Percentiles rank a stretch among this genome's conserved stretches.
phyloP scores from a whole-genome alignment of 2,329 filamentous ascomycete genomes.

The Aspergillus calidoustus region DNA sequence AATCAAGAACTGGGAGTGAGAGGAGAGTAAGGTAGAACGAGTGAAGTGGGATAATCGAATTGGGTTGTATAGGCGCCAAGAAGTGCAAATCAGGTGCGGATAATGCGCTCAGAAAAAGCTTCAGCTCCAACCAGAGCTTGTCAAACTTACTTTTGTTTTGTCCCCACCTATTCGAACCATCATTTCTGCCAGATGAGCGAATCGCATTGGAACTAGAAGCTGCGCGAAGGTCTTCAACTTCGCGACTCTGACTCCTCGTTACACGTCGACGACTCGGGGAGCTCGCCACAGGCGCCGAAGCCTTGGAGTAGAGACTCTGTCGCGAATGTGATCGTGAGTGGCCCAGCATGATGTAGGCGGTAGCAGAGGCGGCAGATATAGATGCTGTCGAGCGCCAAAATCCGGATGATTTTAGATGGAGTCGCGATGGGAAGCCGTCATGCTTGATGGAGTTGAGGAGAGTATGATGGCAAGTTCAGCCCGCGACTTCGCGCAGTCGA shows the following conservation, averaged over 20 bases:
- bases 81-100: background rate
- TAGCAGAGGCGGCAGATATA: background rate
- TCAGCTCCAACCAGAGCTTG: background rate
- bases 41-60: background rate
- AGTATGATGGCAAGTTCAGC: background rate
- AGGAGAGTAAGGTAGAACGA: background rate
- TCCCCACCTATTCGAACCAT: constrained; percentile 1
- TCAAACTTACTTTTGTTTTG: constrained; percentile 17
- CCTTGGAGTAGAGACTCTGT: background rate
- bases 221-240: constrained; percentile 27
- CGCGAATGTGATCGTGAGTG: constrained; percentile 8
- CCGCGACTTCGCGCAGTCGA: background rate
- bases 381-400: background rate
- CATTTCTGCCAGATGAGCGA: background rate
- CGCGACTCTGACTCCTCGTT: constrained; percentile 46
- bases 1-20: background rate
- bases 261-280: constrained; percentile 27
- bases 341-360: constrained; percentile 9
- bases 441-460: constrained; percentile 2
- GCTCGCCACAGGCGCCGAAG: constrained; percentile 9
- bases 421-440: background rate
- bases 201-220: background rate
- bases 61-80: background rate
- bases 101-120: background rate
- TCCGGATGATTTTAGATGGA: background rate